Base-by-base conservation (phyloP, 2,329 filamentous ascomycete species). In the Arthrobotrys iridis region DNA sequence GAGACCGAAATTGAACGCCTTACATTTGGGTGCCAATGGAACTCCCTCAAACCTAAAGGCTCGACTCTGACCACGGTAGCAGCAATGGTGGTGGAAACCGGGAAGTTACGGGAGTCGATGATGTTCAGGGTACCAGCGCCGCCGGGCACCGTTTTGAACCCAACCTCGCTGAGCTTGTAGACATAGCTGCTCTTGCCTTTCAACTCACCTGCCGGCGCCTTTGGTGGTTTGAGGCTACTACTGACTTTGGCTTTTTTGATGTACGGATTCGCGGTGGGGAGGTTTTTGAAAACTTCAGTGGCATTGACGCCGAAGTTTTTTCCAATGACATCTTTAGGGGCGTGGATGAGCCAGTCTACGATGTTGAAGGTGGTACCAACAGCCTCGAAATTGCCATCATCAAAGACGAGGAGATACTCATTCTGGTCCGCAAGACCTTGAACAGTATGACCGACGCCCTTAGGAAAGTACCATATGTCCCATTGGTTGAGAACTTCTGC, bases 1-100 rank as follows among this genome's bases (percentile, higher is more conserved):
- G 24, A 37, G 35, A 76, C n/a, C 37, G 26, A 58, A 8, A 13
- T 22, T 26, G 71, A 60, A 50, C 15, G 7, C 79, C 85, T 81
- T 80, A 88, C 87, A 79, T 88, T 90, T 1, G 88, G 89, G 80
- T 90, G 88, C 89, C 89, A 91, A 79, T 91, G 89, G 28, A 91
- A 82, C 81, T 91, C 89, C 26, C 89, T 83, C 41, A 91, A 81
- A 0, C 85, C 89, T 40, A 85, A 85, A 0, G 89, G 89, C 81
- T 90, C 85, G 7, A 91, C 83, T 0, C 85, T 86, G 0, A 91
- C 88, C 73, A 89, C 85, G 0, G 88, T 87, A 0, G 89, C 87
- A 0, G 89, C 89, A 58, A 91, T 87, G 0, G 89, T 91, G 78
- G 86, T 89, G 30, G 87, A 84, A 22, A 88, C 85, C 0, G 89